Percentiles rank a stretch among this genome's conserved stretches.
Conservation (phyloP, 208 protist genomes). For the Trypanosomatidae sp. region DNA sequence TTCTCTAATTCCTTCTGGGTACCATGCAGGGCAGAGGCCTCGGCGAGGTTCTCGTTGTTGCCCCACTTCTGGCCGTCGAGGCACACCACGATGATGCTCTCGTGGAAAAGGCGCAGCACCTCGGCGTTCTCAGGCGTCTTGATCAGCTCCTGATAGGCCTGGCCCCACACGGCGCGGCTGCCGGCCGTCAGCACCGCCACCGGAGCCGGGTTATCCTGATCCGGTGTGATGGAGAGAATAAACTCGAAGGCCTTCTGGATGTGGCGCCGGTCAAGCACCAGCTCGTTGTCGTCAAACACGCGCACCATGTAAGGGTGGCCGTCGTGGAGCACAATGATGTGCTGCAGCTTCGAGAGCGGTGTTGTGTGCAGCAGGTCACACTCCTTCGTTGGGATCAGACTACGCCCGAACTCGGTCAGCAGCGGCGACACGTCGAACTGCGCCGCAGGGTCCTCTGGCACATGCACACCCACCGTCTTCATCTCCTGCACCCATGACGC, state of each 20-base stretch:
- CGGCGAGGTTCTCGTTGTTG: constrained; percentile 33
- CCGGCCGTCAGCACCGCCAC: constrained; percentile 86
- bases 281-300: constrained; percentile 64
- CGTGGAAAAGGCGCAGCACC: constrained; percentile 62
- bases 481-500: constrained; percentile 49
- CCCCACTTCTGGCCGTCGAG: constrained; percentile 68
- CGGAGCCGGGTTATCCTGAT: constrained; percentile 75
- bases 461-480: constrained; percentile 38
- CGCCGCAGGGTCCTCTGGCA: constrained; percentile 22
- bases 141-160: constrained; percentile 80
- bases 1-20: constrained; percentile 81
- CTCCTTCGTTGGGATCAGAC: constrained; percentile 68
- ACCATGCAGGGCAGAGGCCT: constrained; percentile 69
- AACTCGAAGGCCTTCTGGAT: constrained; percentile 75
- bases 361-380: constrained; percentile 58
- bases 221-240: constrained; percentile 76
- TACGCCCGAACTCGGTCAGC: constrained; percentile 70
- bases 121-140: constrained; percentile 75
- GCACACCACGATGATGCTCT: constrained; percentile 78
- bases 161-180: constrained; percentile 71
- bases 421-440: constrained; percentile 71
- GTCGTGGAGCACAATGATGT: constrained; percentile 85
- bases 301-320: constrained; percentile 73
- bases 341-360: constrained; percentile 61
- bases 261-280: constrained; percentile 33